Percentiles rank a stretch among this genome's conserved stretches.
phyloP scores from a whole-genome alignment of 2,329 filamentous ascomycete species.

The Neofusicoccum cordaticola region DNA sequence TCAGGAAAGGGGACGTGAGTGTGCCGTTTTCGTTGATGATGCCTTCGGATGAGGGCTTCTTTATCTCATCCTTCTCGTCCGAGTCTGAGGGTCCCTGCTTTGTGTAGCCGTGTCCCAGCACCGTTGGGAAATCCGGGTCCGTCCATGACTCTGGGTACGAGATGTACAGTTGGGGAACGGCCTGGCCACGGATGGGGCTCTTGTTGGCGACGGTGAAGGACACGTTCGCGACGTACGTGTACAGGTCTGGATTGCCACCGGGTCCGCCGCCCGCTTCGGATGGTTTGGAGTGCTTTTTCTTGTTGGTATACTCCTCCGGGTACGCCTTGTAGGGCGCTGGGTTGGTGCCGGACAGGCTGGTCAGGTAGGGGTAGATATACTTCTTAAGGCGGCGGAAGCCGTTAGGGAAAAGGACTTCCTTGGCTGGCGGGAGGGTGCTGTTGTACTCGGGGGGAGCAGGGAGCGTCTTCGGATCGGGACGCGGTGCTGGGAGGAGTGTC shows the following conservation, averaged over 20 bases:
- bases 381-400: conserved; percentile 62
- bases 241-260: conserved; percentile 57
- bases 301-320: conserved; percentile 55
- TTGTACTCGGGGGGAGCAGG: conserved; percentile 19
- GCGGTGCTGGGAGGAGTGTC: conserved; percentile 43
- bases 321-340: conserved; percentile 49
- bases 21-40: conserved; percentile 5
- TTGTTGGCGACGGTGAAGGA: conserved; percentile 51
- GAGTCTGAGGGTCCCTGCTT: not conserved
- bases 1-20: not conserved
- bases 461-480: not conserved
- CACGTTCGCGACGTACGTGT: conserved; percentile 45
- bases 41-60: not conserved
- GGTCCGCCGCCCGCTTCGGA: conserved; percentile 69
- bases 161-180: conserved; percentile 59
- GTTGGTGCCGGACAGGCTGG: conserved; percentile 42
- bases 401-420: conserved; percentile 60
- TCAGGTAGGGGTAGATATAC: conserved; percentile 59
- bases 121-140: conserved; percentile 29
- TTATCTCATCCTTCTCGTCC: not conserved
- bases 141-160: conserved; percentile 44
- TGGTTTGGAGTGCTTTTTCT: conserved; percentile 35
- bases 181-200: conserved; percentile 51
- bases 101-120: not conserved
- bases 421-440: conserved; percentile 52